Evolutionary conservation across 108 stramenopile species (phyloP), one percentile per base, ranked within the genome.

Genomic region (Discostella stelligeroides): DNA sequence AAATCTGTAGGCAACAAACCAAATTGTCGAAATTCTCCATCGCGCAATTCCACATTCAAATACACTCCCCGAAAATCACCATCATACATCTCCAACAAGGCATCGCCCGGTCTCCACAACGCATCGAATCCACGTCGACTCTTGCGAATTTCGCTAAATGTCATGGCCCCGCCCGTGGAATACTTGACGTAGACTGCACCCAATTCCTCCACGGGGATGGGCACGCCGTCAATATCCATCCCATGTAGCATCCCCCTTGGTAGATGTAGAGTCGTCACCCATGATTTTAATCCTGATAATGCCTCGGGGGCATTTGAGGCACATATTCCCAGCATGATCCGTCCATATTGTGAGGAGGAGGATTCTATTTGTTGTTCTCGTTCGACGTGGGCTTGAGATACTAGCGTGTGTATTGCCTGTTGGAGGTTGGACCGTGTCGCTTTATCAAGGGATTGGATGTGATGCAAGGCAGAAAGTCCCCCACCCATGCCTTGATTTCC

Each of bases 21-120:
- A 65, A 66, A 92, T 68, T 95, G 94, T 47, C 91, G 84, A 73
- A 92, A 95, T 20, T 65, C 91, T 0, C 79, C 90, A 60, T 95
- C 94, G 34, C 48, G 48, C 60, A 95, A 78, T 65, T 95, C 90
- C 51, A 92, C 91, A 69, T 88, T 89, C 59, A 92, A 86, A 64
- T 95, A 95, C 17, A 95, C 88, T 8, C 94, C 94, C 64, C 94
- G 80, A 63, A 88, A 95, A 20, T 75, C 83, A 21, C 94, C 94
- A 72, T 92, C 90, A 71, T 95, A 95, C 53, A 51, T 63, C 63
- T 95, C 91, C 53, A 92, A 60, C 63, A 95, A 27, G 5, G 94
- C 94, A 73, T 95, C 94, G 9, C 94, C 94, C 12, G 89, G 91
- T 48, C 86, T 91, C 91, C 91, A 92, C 21, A 95, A 65, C 3